Conservation (phyloP, 148 eudicot genomes). For the Diospyros kaki region DNA sequence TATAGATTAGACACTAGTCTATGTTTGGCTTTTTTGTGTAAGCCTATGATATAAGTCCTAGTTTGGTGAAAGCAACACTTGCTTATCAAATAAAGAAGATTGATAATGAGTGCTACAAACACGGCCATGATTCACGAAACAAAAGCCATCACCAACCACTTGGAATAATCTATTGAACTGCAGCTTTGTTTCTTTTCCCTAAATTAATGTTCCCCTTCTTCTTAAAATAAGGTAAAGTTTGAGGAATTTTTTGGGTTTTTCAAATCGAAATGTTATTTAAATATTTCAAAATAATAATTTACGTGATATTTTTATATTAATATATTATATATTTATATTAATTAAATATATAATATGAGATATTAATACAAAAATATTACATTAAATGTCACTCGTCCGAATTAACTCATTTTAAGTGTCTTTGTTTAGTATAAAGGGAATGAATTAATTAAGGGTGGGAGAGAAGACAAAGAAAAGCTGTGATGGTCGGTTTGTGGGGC, state of each 20-base stretch:
- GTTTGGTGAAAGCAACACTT: neutral
- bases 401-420: too few species aligned
- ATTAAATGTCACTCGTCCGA: too few species aligned
- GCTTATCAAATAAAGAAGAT: neutral
- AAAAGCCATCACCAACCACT: neutral
- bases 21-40: neutral
- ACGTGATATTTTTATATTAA: too few species aligned
- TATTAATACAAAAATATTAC: too few species aligned
- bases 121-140: neutral
- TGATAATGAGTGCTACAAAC: neutral
- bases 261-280: too few species aligned
- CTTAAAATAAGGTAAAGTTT: neutral
- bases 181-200: neutral
- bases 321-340: too few species aligned
- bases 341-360: too few species aligned
- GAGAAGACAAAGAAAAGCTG: neutral
- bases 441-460: too few species aligned
- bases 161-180: neutral
- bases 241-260: neutral
- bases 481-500: neutral
- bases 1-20: too few species aligned
- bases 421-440: neutral
- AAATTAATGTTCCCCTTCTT: neutral
- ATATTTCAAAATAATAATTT: too few species aligned
- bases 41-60: neutral